Conservation (phyloP, 345 rosid species). For the Physaria fendleri region DNA sequence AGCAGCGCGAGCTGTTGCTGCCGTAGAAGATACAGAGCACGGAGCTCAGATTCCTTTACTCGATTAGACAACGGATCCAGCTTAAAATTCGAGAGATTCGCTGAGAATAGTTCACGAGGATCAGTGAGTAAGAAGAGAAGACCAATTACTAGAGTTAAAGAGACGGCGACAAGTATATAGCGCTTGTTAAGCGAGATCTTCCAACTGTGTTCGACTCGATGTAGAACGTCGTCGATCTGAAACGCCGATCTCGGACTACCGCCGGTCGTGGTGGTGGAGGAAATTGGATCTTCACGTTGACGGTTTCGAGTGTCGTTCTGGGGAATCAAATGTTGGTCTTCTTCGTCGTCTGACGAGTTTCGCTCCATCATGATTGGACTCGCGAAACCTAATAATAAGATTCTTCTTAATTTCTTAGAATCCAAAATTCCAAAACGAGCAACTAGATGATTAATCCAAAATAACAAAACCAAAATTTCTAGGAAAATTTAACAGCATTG, state of each 20-base stretch:
- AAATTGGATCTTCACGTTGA: slow-evolving; percentile 13
- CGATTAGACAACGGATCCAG: slow-evolving; percentile 39
- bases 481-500: not conserved
- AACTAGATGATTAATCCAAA: not conserved
- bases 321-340: slow-evolving; percentile 51
- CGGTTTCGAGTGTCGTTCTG: slow-evolving; percentile 44
- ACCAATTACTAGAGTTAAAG: slow-evolving; percentile 42
- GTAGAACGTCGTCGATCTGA: slow-evolving; percentile 44
- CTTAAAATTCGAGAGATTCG: slow-evolving; percentile 26
- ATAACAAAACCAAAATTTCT: not conserved
- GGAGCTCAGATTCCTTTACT: slow-evolving; percentile 63
- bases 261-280: slow-evolving; percentile 7
- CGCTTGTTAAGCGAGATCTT: slow-evolving; percentile 34
- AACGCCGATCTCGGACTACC: slow-evolving; percentile 33
- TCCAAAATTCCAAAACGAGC: not conserved
- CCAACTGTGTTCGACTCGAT: not conserved
- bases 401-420: not conserved
- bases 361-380: slow-evolving; percentile 42
- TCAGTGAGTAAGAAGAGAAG: slow-evolving; percentile 45
- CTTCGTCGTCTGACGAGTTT: slow-evolving; percentile 69
- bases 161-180: slow-evolving; percentile 36
- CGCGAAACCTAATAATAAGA: not conserved
- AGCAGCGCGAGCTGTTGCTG: slow-evolving; percentile 54
- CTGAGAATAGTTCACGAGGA: slow-evolving; percentile 40
- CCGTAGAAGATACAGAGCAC: slow-evolving; percentile 57